These are phyloP conservation scores for Tylopilus intermedius DNA, from an alignment of 768 basidiomycete genomes.

Conservation along the genomic window DNA sequence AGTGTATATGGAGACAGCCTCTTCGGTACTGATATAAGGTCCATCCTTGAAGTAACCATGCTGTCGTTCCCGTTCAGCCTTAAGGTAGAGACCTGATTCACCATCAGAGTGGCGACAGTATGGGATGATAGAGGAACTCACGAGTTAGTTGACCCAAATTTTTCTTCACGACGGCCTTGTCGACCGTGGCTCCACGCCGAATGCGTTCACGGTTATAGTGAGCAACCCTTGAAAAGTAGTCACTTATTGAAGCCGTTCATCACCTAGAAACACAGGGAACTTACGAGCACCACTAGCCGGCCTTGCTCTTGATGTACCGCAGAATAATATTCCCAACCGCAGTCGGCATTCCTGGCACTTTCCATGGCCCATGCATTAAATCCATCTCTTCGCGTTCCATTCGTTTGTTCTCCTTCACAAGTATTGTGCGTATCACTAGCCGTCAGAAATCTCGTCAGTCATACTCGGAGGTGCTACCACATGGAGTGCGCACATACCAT, in stretches of 20 bases:
- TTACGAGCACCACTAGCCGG: constrained; percentile 96
- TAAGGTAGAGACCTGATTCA: constrained; percentile 74
- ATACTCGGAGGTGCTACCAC: too few species aligned
- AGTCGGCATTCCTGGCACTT: constrained; percentile 98
- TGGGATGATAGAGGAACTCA: constrained; percentile 27
- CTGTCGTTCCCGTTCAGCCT: constrained; percentile 98
- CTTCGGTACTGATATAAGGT: constrained; percentile 97
- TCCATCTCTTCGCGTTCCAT: too few species aligned
- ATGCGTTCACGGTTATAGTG: constrained; percentile 99
- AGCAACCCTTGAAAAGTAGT: constrained; percentile 57
- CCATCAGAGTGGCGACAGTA: constrained; percentile 1
- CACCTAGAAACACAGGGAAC: constrained; percentile 23
- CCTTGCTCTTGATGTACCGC: constrained; percentile 98
- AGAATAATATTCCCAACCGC: constrained; percentile 99
- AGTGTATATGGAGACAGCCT: constrained; percentile 97
- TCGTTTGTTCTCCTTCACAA: too few species aligned
- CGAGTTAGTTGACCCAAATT: constrained; percentile 97
- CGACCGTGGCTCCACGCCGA: constrained; percentile 91
- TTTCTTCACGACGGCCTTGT: constrained; percentile 99
- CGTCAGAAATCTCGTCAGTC: too few species aligned
- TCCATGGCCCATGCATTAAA: constrained; percentile 49
- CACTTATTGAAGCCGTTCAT: neutral
- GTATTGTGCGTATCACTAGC: too few species aligned
- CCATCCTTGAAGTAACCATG: constrained; percentile 99
- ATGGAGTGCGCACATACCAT: too few species aligned